phyloP scores from a whole-genome alignment of 305 asterid genomes.

The Fraxinus ornus region DNA sequence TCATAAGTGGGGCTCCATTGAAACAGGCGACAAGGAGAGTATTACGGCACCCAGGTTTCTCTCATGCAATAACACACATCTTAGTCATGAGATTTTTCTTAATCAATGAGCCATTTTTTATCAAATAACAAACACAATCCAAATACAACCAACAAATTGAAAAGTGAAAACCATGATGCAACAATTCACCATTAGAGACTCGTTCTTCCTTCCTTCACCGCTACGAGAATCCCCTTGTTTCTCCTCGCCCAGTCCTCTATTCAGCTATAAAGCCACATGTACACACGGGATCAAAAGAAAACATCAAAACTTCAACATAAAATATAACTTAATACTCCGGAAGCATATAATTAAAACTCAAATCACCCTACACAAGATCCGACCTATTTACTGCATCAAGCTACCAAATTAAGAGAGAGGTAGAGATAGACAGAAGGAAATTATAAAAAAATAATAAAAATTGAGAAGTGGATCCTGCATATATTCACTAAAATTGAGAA shows the following conservation, averaged over 20 bases:
- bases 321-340: not conserved
- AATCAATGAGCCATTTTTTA: constrained; percentile 7
- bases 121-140: not conserved
- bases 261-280: constrained; percentile 6
- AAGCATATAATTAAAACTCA: not conserved
- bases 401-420: not conserved
- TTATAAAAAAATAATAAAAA: not conserved
- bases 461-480: not conserved
- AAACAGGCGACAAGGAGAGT: not conserved
- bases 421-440: not conserved
- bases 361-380: constrained; percentile 12
- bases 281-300: not conserved
- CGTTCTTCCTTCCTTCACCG: not conserved
- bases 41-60: not conserved
- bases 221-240: not conserved
- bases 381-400: not conserved
- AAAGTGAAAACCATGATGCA: not conserved
- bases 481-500: constrained; percentile 14
- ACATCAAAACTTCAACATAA: not conserved
- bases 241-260: constrained; percentile 8
- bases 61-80: not conserved
- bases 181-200: constrained; percentile 4
- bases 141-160: not conserved
- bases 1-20: not conserved
- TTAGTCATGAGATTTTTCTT: not conserved